Conservation (phyloP, 495 filamentous ascomycete species). For the Daldinia concentrica region DNA sequence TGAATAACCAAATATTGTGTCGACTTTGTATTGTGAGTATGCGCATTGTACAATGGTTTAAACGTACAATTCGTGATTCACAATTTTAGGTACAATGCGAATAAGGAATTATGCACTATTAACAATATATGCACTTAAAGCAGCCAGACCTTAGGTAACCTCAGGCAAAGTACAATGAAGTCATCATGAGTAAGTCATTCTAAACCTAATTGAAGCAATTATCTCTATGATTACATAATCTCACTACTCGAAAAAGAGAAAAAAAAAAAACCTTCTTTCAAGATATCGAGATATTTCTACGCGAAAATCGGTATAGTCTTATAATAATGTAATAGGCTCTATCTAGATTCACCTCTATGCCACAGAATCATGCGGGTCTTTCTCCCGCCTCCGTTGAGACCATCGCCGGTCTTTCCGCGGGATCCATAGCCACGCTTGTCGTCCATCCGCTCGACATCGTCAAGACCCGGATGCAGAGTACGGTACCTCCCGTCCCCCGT, state of each 20-base stretch:
- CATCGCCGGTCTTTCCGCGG: slow-evolving; percentile 89
- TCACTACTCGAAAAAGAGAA: not conserved
- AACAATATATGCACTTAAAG: not conserved
- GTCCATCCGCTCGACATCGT: slow-evolving; percentile 92
- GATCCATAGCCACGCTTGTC: slow-evolving; percentile 81
- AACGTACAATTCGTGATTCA: not conserved
- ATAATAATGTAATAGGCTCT: slow-evolving; percentile 21
- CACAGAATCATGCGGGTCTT: slow-evolving; percentile 59
- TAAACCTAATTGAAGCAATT: not conserved
- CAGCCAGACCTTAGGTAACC: too few species aligned
- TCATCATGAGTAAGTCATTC: not conserved
- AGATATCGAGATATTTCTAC: not conserved
- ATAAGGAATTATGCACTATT: not conserved
- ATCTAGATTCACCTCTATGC: slow-evolving; percentile 47
- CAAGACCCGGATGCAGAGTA: slow-evolving; percentile 94
- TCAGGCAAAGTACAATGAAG: not conserved
- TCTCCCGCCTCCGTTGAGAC: slow-evolving; percentile 86
- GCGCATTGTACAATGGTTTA: not conserved
- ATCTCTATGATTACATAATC: not conserved
- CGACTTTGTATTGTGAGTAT: not conserved
- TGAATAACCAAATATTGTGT: not conserved
- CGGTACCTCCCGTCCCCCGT: slow-evolving; percentile 17
- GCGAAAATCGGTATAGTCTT: not conserved
- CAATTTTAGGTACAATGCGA: not conserved
- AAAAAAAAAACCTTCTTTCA: not conserved